Percentiles rank a stretch among this genome's conserved stretches.
Evolutionary conservation across 495 filamentous ascomycete species (phyloP).

Genomic region (Daldinia vernicosa): DNA sequence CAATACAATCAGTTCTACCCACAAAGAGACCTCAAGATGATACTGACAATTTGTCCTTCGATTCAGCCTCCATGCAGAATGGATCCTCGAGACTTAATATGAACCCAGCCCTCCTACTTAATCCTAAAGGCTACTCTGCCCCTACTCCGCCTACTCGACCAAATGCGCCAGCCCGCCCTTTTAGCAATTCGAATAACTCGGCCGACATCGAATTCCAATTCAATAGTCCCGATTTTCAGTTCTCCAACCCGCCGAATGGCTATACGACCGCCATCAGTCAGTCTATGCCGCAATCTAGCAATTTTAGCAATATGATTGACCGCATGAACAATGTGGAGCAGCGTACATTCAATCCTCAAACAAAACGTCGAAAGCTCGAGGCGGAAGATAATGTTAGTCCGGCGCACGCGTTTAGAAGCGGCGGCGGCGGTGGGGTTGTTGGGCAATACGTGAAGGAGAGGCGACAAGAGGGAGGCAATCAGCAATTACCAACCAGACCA

Average conservation of each 20-base stretch:
- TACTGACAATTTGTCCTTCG: slow-evolving; percentile 16
- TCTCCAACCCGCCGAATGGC: slow-evolving; percentile 48
- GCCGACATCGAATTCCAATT: slow-evolving; percentile 44
- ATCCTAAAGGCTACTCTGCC: slow-evolving; percentile 46
- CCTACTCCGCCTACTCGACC: slow-evolving; percentile 19
- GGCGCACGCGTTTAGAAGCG: slow-evolving; percentile 53
- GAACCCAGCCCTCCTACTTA: slow-evolving; percentile 50
- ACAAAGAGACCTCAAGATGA: slow-evolving; percentile 20
- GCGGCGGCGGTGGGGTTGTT: slow-evolving; percentile 66
- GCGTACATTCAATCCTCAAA: slow-evolving; percentile 64
- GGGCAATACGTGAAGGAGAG: slow-evolving; percentile 70
- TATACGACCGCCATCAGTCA: slow-evolving; percentile 12
- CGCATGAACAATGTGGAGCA: slow-evolving; percentile 75
- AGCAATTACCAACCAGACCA: slow-evolving; percentile 44
- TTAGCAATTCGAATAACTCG: slow-evolving; percentile 25
- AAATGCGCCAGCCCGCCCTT: slow-evolving; percentile 13
- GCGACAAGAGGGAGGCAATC: slow-evolving; percentile 53
- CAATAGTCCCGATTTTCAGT: slow-evolving; percentile 41
- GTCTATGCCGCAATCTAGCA: slow-evolving; percentile 38
- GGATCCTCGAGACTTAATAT: slow-evolving; percentile 41
- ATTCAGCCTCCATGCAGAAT: slow-evolving; percentile 38
- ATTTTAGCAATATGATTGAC: slow-evolving; percentile 66
- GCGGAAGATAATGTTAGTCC: slow-evolving; percentile 54
- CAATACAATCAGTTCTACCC: slow-evolving; percentile 7
- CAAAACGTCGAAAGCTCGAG: slow-evolving; percentile 71